Evolutionary conservation across 2,329 filamentous ascomycete species (phyloP).

Genomic region (Cladosporium sp.): DNA sequence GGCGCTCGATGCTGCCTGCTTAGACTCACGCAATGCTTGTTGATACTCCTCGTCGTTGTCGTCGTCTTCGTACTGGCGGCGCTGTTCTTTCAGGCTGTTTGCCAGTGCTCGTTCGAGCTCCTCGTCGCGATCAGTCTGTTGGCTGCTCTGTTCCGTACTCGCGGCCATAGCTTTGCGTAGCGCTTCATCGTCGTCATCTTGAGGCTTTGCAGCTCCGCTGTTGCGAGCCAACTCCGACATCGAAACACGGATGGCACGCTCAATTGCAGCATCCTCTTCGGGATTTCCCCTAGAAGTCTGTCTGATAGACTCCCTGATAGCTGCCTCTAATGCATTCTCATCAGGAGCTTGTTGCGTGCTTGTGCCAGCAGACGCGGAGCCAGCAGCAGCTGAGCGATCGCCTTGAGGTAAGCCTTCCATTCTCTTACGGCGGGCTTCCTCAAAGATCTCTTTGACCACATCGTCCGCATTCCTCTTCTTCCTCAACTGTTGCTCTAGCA

Average conservation of each 20-base stretch:
- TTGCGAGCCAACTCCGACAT: conserved; percentile 57
- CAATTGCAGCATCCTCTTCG: conserved; percentile 66
- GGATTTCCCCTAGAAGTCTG: conserved; percentile 67
- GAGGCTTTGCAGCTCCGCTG: conserved; percentile 42
- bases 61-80: conserved; percentile 19
- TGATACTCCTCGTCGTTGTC: conserved; percentile 23
- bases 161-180: conserved; percentile 49
- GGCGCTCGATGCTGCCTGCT: conserved; percentile 11
- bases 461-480: conserved; percentile 56
- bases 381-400: not conserved
- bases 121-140: conserved; percentile 23
- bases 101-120: conserved; percentile 44
- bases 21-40: conserved; percentile 11
- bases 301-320: conserved; percentile 65
- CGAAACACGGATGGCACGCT: conserved; percentile 69
- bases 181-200: conserved; percentile 21
- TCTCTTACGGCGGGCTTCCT: conserved; percentile 31
- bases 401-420: not conserved
- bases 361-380: not conserved
- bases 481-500: conserved; percentile 55
- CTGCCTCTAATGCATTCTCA: conserved; percentile 59
- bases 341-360: conserved; percentile 2
- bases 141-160: conserved; percentile 39
- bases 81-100: conserved; percentile 42
- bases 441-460: conserved; percentile 41